These are phyloP conservation scores for Phaeophleospora eucalypticola DNA, from an alignment of 2,329 filamentous ascomycete genomes.

Conservation along the genomic window DNA sequence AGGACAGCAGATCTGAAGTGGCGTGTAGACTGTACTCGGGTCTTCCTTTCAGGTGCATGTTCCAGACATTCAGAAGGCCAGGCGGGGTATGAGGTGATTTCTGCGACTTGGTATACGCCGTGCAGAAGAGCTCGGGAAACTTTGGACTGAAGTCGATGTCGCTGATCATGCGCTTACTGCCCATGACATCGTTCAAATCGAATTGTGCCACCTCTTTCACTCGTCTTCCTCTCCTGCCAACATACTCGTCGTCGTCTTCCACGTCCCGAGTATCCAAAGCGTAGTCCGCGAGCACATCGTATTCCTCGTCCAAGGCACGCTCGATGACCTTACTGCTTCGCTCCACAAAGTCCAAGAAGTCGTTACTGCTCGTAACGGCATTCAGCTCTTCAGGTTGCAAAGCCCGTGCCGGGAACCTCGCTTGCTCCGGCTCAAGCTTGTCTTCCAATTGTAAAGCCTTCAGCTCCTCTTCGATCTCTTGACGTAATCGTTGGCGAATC, in stretches of 20 bases:
- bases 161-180: constrained; percentile 98
- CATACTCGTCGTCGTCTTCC: constrained; percentile 72
- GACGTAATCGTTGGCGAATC: constrained; percentile 74
- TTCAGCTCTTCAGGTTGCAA: constrained; percentile 81
- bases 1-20: constrained; percentile 89
- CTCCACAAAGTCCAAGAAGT: constrained; percentile 93
- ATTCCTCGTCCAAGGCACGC: constrained; percentile 88
- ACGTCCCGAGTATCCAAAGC: constrained; percentile 70
- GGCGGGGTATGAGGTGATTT: constrained; percentile 76
- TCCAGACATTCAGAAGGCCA: constrained; percentile 94
- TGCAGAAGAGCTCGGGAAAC: constrained; percentile 81
- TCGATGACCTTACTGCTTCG: constrained; percentile 96
- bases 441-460: constrained; percentile 59
- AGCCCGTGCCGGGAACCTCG: constrained; percentile 61
- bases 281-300: constrained; percentile 94
- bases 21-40: constrained; percentile 97
- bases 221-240: constrained; percentile 66
- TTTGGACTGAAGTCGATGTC: constrained; percentile 94
- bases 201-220: constrained; percentile 89
- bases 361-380: constrained; percentile 84
- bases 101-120: constrained; percentile 82
- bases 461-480: constrained; percentile 90
- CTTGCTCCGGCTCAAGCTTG: constrained; percentile 44
- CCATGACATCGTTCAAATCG: constrained; percentile 74
- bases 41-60: constrained; percentile 85